phyloP scores from a whole-genome alignment of 2,329 filamentous ascomycete genomes.

The Dothiorella sarmentorum region DNA sequence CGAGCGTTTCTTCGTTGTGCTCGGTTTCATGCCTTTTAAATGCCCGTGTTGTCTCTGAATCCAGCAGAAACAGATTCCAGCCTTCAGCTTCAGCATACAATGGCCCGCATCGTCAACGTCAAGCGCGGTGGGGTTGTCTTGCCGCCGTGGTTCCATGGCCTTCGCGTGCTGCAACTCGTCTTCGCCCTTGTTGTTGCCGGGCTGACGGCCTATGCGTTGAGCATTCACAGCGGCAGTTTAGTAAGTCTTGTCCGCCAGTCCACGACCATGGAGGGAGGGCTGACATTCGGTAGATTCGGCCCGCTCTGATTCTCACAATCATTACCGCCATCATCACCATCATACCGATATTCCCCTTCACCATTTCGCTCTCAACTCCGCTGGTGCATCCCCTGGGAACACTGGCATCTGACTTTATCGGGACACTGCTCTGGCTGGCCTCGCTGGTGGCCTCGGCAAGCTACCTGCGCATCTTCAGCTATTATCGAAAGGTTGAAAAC shows the following conservation, averaged over 20 bases:
- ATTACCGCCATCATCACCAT: constrained; percentile 24
- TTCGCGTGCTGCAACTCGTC: constrained; percentile 29
- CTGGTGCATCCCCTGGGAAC: constrained; percentile 11
- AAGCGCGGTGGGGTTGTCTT: constrained; percentile 17
- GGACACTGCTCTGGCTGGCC: constrained; percentile 24
- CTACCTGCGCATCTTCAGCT: constrained; percentile 23
- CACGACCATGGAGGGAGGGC: neutral
- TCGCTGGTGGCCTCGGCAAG: constrained; percentile 23
- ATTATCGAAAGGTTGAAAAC: neutral
- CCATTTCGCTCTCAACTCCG: neutral
- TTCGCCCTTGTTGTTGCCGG: constrained; percentile 29
- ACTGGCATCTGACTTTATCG: constrained; percentile 23
- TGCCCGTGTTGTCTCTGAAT: too few species aligned
- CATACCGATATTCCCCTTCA: constrained; percentile 22
- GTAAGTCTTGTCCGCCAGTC: constrained; percentile 16
- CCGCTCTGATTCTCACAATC: constrained; percentile 24
- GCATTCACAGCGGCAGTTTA: constrained; percentile 19
- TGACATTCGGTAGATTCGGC: constrained; percentile 19
- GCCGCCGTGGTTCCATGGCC: constrained; percentile 25
- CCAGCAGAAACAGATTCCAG: neutral
- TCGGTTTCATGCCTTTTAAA: neutral
- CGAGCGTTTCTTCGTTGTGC: constrained; percentile 1
- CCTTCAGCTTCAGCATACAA: neutral
- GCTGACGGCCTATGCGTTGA: constrained; percentile 25
- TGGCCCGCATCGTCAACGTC: neutral